Percentiles rank a stretch among this genome's conserved stretches.
Conservation (phyloP, 495 filamentous ascomycete genomes). For the Aspergillus baeticus region DNA sequence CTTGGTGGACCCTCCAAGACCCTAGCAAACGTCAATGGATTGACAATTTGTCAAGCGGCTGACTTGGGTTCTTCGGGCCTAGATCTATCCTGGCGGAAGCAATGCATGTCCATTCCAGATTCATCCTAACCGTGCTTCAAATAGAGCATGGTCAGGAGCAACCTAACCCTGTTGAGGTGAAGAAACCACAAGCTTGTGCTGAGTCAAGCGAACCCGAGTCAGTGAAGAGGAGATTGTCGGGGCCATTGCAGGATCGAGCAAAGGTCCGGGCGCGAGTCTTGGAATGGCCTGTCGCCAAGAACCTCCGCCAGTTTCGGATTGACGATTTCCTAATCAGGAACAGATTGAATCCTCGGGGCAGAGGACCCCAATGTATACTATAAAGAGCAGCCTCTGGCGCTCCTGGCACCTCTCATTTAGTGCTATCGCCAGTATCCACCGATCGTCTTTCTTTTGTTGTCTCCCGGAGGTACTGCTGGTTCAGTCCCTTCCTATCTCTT, state of each 20-base stretch:
- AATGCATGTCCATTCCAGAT: background rate
- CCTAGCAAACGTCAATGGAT: background rate
- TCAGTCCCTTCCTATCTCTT: conserved; percentile 12
- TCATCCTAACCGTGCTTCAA: background rate
- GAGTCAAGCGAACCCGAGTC: background rate
- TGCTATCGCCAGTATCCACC: background rate
- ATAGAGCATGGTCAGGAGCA: background rate
- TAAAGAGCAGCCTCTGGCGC: background rate
- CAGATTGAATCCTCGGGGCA: background rate
- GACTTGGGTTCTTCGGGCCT: background rate
- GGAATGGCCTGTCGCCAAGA: conserved; percentile 4
- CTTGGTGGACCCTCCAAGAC: no score
- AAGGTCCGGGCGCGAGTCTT: background rate
- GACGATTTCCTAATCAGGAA: background rate
- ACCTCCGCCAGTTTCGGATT: conserved; percentile 11
- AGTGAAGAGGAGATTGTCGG: background rate
- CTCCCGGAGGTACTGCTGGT: conserved; percentile 16
- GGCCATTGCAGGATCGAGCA: background rate
- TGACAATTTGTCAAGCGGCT: background rate
- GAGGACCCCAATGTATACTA: background rate
- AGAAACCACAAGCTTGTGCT: background rate
- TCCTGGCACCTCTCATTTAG: background rate
- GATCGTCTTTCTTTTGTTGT: conserved; percentile 10
- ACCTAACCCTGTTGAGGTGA: background rate
- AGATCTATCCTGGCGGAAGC: background rate